Percentiles rank a stretch among this genome's conserved stretches.
phyloP scores from a whole-genome alignment of 768 basidiomycete species.

The Mycena venus region DNA sequence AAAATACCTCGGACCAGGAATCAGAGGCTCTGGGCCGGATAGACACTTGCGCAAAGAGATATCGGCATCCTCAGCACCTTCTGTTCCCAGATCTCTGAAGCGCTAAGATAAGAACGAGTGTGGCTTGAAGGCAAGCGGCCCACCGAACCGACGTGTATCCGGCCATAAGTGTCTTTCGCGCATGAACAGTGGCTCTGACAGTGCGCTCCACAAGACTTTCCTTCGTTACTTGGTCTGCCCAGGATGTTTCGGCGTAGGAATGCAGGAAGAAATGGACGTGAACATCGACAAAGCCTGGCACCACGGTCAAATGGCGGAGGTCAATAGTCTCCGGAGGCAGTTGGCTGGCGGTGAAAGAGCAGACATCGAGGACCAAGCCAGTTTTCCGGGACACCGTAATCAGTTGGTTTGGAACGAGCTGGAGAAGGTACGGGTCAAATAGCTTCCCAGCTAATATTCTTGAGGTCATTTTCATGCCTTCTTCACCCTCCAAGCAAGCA shows the following conservation, averaged over 20 bases:
- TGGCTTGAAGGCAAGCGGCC: neutral
- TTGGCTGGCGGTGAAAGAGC: slow-evolving; percentile 21
- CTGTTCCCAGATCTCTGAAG: slow-evolving; percentile 74
- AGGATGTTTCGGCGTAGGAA: slow-evolving; percentile 69
- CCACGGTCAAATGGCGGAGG: slow-evolving; percentile 59
- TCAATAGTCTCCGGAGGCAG: slow-evolving; percentile 53
- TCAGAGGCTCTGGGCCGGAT: slow-evolving; percentile 58
- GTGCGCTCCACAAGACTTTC: slow-evolving; percentile 72
- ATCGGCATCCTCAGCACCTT: slow-evolving; percentile 75
- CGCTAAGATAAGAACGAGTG: neutral
- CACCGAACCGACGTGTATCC: slow-evolving; percentile 76
- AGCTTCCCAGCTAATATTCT: slow-evolving; percentile 58
- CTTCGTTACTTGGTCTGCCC: slow-evolving; percentile 73
- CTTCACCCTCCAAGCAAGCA: no score
- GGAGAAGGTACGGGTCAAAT: slow-evolving; percentile 61
- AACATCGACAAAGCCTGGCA: slow-evolving; percentile 70
- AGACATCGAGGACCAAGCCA: slow-evolving; percentile 65
- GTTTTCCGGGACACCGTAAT: slow-evolving; percentile 61
- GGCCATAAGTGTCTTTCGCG: slow-evolving; percentile 67
- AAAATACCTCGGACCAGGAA: slow-evolving; percentile 75
- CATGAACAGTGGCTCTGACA: slow-evolving; percentile 72
- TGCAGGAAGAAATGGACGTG: slow-evolving; percentile 76
- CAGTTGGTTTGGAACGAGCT: slow-evolving; percentile 58
- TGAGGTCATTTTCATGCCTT: slow-evolving; percentile 11
- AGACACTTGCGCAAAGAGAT: slow-evolving; percentile 69